Conservation (phyloP, 2,329 filamentous ascomycete genomes). For the Cercospora sp. region DNA sequence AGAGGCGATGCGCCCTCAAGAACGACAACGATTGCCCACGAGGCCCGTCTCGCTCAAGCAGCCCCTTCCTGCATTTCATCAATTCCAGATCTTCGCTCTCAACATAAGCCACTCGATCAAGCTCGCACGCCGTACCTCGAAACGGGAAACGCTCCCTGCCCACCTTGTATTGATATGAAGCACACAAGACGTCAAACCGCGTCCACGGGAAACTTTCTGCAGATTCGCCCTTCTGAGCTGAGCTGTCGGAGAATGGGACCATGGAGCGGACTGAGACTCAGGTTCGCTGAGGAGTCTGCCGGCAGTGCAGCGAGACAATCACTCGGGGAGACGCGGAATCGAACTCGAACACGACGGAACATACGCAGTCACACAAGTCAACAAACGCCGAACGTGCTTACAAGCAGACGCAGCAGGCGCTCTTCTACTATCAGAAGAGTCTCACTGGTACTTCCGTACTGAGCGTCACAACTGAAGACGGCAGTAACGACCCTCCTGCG, state of each 20-base stretch:
- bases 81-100: too few relatives aligned
- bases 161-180: neutral
- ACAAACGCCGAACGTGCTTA: neutral
- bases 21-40: neutral
- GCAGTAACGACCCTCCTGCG: neutral
- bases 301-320: too few relatives aligned
- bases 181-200: neutral
- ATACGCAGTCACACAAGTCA: neutral
- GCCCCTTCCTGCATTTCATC: neutral
- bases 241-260: neutral
- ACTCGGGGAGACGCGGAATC: neutral
- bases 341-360: neutral
- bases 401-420: slow-evolving; percentile 13
- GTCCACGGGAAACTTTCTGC: neutral
- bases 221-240: too few relatives aligned
- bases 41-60: neutral
- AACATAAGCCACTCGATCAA: neutral
- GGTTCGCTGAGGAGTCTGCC: too few relatives aligned
- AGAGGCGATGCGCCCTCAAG: neutral
- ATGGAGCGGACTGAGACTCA: neutral
- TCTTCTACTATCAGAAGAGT: neutral
- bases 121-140: neutral
- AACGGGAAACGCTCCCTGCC: neutral
- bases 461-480: slow-evolving; percentile 16
- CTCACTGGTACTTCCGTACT: slow-evolving; percentile 10